Conservation (phyloP, 371 early-diverging fungal species). For the Apophysomyces ossiformis region DNA sequence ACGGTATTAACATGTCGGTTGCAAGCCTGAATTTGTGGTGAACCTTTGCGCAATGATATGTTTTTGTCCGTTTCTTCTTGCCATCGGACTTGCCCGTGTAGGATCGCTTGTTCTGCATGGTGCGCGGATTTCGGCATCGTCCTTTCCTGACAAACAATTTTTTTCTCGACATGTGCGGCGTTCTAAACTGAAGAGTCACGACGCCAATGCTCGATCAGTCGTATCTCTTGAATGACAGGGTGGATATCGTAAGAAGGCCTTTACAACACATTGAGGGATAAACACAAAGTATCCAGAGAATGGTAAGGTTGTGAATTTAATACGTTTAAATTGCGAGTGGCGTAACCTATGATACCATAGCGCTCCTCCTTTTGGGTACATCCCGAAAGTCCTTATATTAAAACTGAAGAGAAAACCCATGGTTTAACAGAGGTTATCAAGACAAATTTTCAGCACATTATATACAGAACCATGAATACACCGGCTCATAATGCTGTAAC, state of each 20-base stretch:
- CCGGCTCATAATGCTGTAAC: too few species aligned
- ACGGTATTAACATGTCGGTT: background rate
- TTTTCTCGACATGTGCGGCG: background rate
- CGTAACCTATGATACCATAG: too few species aligned
- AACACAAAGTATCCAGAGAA: too few species aligned
- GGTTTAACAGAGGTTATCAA: too few species aligned
- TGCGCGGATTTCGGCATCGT: background rate
- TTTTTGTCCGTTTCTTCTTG: conserved; percentile 18
- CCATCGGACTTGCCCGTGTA: background rate
- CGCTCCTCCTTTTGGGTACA: too few species aligned
- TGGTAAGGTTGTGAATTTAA: too few species aligned
- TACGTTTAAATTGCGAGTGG: too few species aligned
- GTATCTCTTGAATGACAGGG: background rate
- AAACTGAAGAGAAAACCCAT: too few species aligned
- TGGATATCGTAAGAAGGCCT: background rate
- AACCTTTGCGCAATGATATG: conserved; percentile 30
- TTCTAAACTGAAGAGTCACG: conserved; percentile 7
- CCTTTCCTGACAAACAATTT: background rate
- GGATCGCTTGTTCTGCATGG: conserved; percentile 11
- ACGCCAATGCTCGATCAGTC: background rate
- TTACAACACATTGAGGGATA: too few species aligned
- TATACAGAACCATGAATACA: too few species aligned
- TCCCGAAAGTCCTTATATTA: too few species aligned
- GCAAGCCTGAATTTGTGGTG: background rate
- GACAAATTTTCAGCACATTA: too few species aligned